Evolutionary conservation across 2,329 filamentous ascomycete species (phyloP), one percentile per base, ranked within the genome.

Genomic region (Penicillium sp.): DNA sequence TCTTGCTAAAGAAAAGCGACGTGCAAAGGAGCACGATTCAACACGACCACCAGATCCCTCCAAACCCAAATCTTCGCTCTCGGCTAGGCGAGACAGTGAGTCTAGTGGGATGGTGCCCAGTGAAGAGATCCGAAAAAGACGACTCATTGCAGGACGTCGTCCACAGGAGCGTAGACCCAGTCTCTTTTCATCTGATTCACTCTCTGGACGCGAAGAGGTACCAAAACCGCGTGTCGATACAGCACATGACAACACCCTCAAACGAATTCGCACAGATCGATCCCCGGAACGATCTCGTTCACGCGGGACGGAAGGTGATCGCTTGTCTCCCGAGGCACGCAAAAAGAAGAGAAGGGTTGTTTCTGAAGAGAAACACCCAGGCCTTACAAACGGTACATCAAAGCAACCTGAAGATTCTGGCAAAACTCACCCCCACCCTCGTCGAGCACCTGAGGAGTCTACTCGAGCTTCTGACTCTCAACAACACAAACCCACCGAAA

Each of bases 281-380:
- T 76, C 74, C n/a, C 76, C 75, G 4, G 71, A 74, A 50, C 60
- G 73, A 50, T 68, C 67, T 35, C 70, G 67, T 30, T 71, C 71
- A 10, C 69, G 68, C 39, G 70, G 63, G 26, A 57, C 62, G n/a
- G 69, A 74, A 32, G 57, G 56, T 32, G 67, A 70, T 40, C 64
- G 61, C 23, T 63, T 70, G 29, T 64, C 68, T 23, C 65, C 65
- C 27, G 70, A 72, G 16, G 47, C 62, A n/a, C 69, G 72, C 13
- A 76, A 74, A 62, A 78, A 78, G 64, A 74, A 74, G 55, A 66
- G 74, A 46, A 74, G 74, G 7, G 67, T 77, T 35, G 61, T 71
- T 11, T 66, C 71, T 2, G 76, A 77, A 39, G 76, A 74, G 41
- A 73, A 64, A 30, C 40, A 61, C 13, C 61, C 67, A 5, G 70